Conservation (phyloP, 2,329 filamentous ascomycete genomes). For the Penicillium crustosum region DNA sequence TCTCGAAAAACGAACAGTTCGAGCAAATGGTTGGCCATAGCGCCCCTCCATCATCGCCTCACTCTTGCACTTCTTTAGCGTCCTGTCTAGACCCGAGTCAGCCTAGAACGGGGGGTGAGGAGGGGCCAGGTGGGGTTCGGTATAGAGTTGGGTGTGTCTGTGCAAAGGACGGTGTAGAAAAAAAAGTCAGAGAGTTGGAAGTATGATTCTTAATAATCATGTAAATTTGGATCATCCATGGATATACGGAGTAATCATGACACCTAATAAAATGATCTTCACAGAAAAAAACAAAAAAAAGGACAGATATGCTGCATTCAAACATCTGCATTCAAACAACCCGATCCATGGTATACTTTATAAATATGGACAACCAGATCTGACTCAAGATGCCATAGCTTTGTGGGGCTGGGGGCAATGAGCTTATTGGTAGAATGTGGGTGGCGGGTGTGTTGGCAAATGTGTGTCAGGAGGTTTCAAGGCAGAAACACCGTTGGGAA, state of each 20-base stretch:
- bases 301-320: neutral
- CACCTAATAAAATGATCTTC: neutral
- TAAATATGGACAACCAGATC: neutral
- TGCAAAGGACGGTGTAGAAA: constrained; percentile 9
- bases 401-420: constrained; percentile 3
- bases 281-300: neutral
- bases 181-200: neutral
- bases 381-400: neutral
- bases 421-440: neutral
- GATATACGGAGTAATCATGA: neutral
- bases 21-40: constrained; percentile 13
- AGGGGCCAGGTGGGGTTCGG: neutral
- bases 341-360: neutral
- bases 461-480: constrained; percentile 14
- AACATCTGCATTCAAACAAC: neutral
- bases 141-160: neutral
- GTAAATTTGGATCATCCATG: neutral
- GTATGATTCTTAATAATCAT: neutral
- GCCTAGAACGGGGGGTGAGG: neutral
- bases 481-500: constrained; percentile 5
- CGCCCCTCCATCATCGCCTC: constrained; percentile 14
- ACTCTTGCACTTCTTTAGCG: constrained; percentile 1
- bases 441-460: constrained; percentile 12
- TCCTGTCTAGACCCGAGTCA: constrained; percentile 9
- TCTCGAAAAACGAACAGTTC: constrained; percentile 9